These are phyloP conservation scores for Bombardia bombarda DNA, from an alignment of 495 filamentous ascomycete genomes.

Conservation along the genomic window DNA sequence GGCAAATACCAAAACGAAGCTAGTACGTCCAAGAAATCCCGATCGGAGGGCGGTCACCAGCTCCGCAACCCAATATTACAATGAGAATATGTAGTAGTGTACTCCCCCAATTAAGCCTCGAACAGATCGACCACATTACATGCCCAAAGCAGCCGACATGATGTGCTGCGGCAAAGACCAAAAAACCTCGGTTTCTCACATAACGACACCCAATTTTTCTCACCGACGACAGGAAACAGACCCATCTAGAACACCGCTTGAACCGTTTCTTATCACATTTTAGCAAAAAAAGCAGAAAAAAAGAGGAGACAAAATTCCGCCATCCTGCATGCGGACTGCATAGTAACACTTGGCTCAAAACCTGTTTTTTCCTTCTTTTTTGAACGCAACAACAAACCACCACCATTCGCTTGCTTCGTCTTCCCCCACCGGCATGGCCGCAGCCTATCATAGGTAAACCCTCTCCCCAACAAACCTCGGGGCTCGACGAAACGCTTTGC, in stretches of 20 bases:
- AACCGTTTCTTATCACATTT: neutral
- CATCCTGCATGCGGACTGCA: conserved; percentile 24
- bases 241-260: too few relatives aligned
- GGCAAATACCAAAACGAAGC: too few relatives aligned
- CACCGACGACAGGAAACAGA: too few relatives aligned
- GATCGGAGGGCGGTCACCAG: too few relatives aligned
- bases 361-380: conserved; percentile 22
- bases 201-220: too few relatives aligned
- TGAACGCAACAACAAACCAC: conserved; percentile 2
- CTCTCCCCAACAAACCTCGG: neutral
- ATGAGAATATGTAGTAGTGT: too few relatives aligned
- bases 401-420: conserved; percentile 8
- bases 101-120: too few relatives aligned
- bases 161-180: neutral
- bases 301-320: conserved; percentile 8
- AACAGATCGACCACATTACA: too few relatives aligned
- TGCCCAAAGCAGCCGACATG: too few relatives aligned
- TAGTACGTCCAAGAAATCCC: too few relatives aligned
- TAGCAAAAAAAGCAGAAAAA: neutral
- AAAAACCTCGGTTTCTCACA: neutral
- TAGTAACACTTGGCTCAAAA: conserved; percentile 24
- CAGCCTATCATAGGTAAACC: conserved; percentile 14
- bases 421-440: conserved; percentile 10
- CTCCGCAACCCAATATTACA: too few relatives aligned
- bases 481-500: conserved; percentile 8